Base-by-base conservation (phyloP, 768 basidiomycete genomes). In the Mrakia hoshinonis region DNA sequence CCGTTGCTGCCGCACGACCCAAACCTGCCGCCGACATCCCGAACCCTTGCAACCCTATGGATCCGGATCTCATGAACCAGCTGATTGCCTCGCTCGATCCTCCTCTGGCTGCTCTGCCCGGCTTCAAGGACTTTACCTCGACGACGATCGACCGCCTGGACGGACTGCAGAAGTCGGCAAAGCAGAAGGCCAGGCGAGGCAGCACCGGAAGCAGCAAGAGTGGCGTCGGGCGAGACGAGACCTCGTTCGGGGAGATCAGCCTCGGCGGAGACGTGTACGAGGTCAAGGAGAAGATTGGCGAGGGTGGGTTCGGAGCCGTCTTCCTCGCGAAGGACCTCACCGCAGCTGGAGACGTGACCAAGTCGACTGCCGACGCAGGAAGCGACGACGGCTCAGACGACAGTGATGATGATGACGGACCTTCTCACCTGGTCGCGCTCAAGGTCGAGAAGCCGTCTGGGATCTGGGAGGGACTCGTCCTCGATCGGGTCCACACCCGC, bases 241-340 rank as follows among this genome's bases (percentile, higher is more conserved):
- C 58, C 29, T 24, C 39, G 15, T 83, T 73, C 34, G 72, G 89
- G 78, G 76, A 84, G 26, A 77, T 98, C 51, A 81, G 80, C 22
- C 81, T 97, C n/a, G 83, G 83, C 55, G 87, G 83, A 3, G 85
- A 84, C 70, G 82, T 81, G 66, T 92, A 89, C 76, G 84, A 84
- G 67, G 86, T 97, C 4, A 81, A 83, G 3, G 89, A 89, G 73
- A 99, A 98, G 79, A 83, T 99, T 29, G 96, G 96, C 22, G 96
- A 99, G 81, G 96, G 96, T 6, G 92, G 94, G 0, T 99, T 95
- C 76, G 96, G 95, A 2, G 85, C 89, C 3, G 96, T 99, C n/a
- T 99, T 95, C 82, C 85, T 88, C 73, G 91, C 90, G 4, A 84
- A 84, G 68, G 79, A 81, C 68, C 26, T 69, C 43, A 60, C 77